Base-by-base conservation (phyloP, 768 basidiomycete genomes). In the Pisolithus orientalis region DNA sequence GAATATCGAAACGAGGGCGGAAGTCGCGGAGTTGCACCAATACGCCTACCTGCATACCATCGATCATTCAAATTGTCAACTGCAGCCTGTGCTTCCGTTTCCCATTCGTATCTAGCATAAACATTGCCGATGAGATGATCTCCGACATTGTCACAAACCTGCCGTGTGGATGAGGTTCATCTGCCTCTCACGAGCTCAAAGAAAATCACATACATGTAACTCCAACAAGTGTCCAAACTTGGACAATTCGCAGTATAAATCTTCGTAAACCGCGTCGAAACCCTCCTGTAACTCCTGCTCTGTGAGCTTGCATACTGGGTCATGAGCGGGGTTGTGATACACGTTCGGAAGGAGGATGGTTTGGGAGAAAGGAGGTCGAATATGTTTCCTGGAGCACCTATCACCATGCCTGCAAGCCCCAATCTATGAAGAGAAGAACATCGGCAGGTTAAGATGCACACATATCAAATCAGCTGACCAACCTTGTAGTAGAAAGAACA, bases 71-170 rank as follows among this genome's bases (percentile, higher is more conserved):
- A 74, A 53, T 80, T 90, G 60, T 95, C 91, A 6, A 97, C 92
- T 2, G 95, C 95, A 29, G 85, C 75, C 62, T 93, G 88, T 8
- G 95, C 95, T 66, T 99, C 95, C 0, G 94, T 94, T 71, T 99
- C 95, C 94, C 93, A 96, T 64, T 99, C 95, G 64, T 90, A 99
- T 24, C 95, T 83, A 4, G 94, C 95, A 65, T 99, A 99, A 2
- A 99, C 95, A 61, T 97, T 96, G 24, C 94, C 94, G 62, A 95
- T 91, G 25, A 98, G 76, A 65, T 99, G 95, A 65, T 98, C 96
- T n/a, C 96, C 96, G 32, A 99, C 94, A 64, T 99, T 99, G 72
- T 99, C 95, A 65, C 95, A 99, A 11, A 99, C 87, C 87, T 90
- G 40, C 7, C 7, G 16, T 3, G 39, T 13, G 25, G 39, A 9